Evolutionary conservation across 371 early-diverging fungal genomes (phyloP).

Genomic region (Blyttiomyces sp.): DNA sequence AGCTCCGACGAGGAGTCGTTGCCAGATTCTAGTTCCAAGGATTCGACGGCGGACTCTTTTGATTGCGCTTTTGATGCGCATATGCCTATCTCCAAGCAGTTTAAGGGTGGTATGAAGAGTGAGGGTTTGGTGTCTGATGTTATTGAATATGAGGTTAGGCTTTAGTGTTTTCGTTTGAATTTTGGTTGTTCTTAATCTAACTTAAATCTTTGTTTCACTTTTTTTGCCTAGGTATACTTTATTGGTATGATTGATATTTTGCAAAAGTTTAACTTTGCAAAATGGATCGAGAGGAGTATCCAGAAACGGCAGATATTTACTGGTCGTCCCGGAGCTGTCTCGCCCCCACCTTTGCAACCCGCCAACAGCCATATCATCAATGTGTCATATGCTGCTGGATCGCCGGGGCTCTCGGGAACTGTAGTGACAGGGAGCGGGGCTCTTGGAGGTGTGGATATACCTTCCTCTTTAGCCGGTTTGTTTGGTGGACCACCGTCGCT

Average conservation of each 20-base stretch:
- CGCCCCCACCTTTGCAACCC: neutral
- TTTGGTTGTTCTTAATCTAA: neutral
- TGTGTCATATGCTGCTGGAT: neutral
- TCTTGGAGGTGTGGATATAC: no score
- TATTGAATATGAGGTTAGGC: conserved; percentile 23
- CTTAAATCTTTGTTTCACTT: neutral
- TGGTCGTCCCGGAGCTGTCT: neutral
- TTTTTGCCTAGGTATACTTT: conserved; percentile 41
- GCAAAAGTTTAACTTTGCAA: conserved; percentile 55
- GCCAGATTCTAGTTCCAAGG: no score
- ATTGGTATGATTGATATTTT: conserved; percentile 58
- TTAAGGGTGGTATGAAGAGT: conserved; percentile 30
- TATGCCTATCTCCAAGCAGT: conserved; percentile 22
- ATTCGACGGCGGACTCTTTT: neutral
- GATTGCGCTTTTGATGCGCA: neutral
- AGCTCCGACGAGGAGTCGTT: neutral
- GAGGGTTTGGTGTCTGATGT: conserved; percentile 10
- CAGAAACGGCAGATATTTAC: conserved; percentile 20
- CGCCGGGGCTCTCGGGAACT: no score
- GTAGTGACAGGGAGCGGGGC: no score
- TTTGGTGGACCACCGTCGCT: neutral
- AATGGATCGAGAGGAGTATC: conserved; percentile 54
- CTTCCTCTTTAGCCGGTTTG: neutral
- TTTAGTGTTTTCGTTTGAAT: neutral
- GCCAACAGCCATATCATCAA: neutral